A percentile compares a stretch with the other conserved stretches of the same genome.
Evolutionary conservation across 495 filamentous ascomycete genomes (phyloP).

Genomic region (Aspergillus sparsus): DNA sequence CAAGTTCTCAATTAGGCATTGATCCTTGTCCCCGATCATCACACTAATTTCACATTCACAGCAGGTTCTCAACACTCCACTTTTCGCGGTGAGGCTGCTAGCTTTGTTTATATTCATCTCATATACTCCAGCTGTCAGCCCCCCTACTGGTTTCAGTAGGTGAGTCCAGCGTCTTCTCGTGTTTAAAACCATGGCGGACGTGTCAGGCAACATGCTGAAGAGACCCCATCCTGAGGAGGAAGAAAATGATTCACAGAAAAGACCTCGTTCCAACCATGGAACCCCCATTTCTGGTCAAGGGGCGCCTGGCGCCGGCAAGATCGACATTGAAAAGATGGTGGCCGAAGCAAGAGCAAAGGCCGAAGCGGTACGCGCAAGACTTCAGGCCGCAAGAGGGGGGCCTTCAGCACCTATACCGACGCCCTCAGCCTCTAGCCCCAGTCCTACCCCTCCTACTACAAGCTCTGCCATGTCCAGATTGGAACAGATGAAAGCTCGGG

Average conservation of each 20-base stretch:
- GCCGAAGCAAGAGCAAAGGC: slow-evolving; percentile 64
- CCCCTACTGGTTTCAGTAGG: slow-evolving; percentile 16
- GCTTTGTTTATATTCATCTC: not conserved
- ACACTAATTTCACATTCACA: not conserved
- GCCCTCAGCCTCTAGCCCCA: slow-evolving; percentile 36
- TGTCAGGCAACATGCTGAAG: slow-evolving; percentile 54
- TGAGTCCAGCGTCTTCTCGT: slow-evolving; percentile 20
- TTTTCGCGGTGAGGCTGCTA: not conserved
- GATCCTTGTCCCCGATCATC: slow-evolving; percentile 10
- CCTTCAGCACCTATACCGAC: slow-evolving; percentile 22
- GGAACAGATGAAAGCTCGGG: slow-evolving; percentile 77
- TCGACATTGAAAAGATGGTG: slow-evolving; percentile 61
- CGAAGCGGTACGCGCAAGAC: slow-evolving; percentile 57
- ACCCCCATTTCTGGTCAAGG: slow-evolving; percentile 52
- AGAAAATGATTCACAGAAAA: slow-evolving; percentile 56
- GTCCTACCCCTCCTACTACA: slow-evolving; percentile 45
- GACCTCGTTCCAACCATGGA: slow-evolving; percentile 59
- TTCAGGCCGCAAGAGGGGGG: slow-evolving; percentile 49
- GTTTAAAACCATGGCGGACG: slow-evolving; percentile 51
- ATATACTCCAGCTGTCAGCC: slow-evolving; percentile 3
- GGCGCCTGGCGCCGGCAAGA: slow-evolving; percentile 40
- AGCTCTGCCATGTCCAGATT: slow-evolving; percentile 53
- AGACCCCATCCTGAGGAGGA: slow-evolving; percentile 59
- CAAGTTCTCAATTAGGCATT: slow-evolving; percentile 14
- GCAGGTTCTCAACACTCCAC: not conserved